These are phyloP conservation scores for Vaccinium corymbosum DNA, from an alignment of 148 eudicot species.

Conservation along the genomic window DNA sequence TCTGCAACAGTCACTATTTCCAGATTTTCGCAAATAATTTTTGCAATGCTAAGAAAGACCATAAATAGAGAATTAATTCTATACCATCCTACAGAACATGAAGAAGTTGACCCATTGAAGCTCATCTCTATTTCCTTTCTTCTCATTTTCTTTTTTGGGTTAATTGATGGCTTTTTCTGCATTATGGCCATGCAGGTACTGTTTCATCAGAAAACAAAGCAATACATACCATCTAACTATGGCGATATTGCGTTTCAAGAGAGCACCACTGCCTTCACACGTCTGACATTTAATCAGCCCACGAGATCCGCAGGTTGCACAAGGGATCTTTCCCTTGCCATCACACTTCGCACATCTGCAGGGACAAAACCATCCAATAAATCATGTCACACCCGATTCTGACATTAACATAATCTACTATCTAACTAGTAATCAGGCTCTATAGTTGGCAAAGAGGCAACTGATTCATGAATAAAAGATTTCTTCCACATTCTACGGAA, in stretches of 20 bases:
- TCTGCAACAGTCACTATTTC: not conserved
- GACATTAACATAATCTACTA: not conserved
- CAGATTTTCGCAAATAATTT: not conserved
- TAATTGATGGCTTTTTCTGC: not conserved
- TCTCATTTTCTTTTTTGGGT: not conserved
- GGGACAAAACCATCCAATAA: not conserved
- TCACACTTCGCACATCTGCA: conserved; percentile 77
- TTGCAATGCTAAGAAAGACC: not conserved
- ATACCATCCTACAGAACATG: conserved; percentile 2
- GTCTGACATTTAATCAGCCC: conserved; percentile 76
- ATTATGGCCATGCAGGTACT: not conserved
- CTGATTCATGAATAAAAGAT: not conserved
- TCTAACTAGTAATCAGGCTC: conserved; percentile 13
- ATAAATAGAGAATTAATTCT: not conserved
- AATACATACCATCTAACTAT: conserved; percentile 73
- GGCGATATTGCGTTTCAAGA: conserved; percentile 65
- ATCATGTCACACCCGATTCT: not conserved
- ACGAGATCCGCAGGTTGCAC: conserved; percentile 79
- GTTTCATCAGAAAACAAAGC: conserved; percentile 3
- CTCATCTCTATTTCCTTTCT: not conserved
- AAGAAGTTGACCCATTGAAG: not conserved
- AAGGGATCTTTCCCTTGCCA: conserved; percentile 84
- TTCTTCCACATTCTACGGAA: not conserved
- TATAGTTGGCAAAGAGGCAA: conserved; percentile 5
- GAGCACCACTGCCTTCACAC: conserved; percentile 73